Evolutionary conservation across 2,329 filamentous ascomycete species (phyloP).

Genomic region (Torrubiella hemipterigena): DNA sequence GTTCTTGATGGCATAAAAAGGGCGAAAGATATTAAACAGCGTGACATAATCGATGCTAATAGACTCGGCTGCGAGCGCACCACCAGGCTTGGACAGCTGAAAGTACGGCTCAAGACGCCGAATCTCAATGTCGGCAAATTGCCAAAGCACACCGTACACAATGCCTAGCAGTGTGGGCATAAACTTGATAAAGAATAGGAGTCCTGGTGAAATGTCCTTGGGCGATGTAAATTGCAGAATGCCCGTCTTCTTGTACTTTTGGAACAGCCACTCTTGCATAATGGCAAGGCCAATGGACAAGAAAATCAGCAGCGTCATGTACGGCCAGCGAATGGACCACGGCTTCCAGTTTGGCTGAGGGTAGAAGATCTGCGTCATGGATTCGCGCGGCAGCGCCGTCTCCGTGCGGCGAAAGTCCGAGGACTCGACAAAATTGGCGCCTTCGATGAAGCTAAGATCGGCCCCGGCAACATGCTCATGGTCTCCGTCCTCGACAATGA

Average conservation of each 20-base stretch:
- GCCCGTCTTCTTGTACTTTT: slow-evolving; percentile 28
- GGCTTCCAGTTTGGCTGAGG: slow-evolving; percentile 57
- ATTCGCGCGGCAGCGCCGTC: slow-evolving; percentile 22
- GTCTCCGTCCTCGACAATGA: slow-evolving; percentile 35
- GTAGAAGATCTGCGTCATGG: slow-evolving; percentile 39
- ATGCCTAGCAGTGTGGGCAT: slow-evolving; percentile 49
- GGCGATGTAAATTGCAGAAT: slow-evolving; percentile 38
- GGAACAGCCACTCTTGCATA: slow-evolving; percentile 43
- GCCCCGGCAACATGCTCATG: slow-evolving; percentile 21
- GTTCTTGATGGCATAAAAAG: slow-evolving; percentile 47
- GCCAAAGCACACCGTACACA: slow-evolving; percentile 52
- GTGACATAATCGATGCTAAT: slow-evolving; percentile 68
- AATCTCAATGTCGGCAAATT: slow-evolving; percentile 54
- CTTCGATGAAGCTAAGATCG: slow-evolving; percentile 40
- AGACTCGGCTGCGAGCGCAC: slow-evolving; percentile 50
- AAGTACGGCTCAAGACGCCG: slow-evolving; percentile 56
- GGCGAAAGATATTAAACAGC: slow-evolving; percentile 52
- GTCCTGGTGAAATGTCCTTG: slow-evolving; percentile 32
- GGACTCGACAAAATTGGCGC: slow-evolving; percentile 19
- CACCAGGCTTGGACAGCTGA: slow-evolving; percentile 47
- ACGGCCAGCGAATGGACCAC: slow-evolving; percentile 51
- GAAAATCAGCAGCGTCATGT: slow-evolving; percentile 39
- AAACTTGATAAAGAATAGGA: slow-evolving; percentile 54
- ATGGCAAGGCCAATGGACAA: slow-evolving; percentile 40
- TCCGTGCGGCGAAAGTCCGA: slow-evolving; percentile 21